phyloP scores from a whole-genome alignment of 371 early-diverging fungal genomes.

The Gilbertella persicaria region DNA sequence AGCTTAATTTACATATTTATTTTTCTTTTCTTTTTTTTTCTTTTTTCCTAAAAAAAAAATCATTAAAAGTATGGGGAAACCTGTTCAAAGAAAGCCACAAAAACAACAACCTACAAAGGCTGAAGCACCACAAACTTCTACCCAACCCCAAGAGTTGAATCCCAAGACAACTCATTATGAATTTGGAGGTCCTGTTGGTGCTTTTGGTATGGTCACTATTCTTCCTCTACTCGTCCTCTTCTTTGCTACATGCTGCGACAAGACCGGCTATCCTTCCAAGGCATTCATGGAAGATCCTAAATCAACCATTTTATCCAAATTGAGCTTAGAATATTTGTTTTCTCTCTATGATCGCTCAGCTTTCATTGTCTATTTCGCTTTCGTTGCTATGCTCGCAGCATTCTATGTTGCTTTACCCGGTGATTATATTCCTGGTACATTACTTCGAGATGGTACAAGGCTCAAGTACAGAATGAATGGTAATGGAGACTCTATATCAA shows the following conservation, averaged over 20 bases:
- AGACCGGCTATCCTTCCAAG: slow-evolving; percentile 45
- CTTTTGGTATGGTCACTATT: slow-evolving; percentile 59
- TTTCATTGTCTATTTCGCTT: slow-evolving; percentile 62
- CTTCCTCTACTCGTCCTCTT: slow-evolving; percentile 64
- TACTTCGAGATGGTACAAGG: slow-evolving; percentile 64
- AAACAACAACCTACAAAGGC: not conserved
- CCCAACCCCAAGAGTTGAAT: slow-evolving; percentile 39
- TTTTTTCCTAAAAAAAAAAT: not conserved
- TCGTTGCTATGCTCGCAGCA: slow-evolving; percentile 69
- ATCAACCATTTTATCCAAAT: slow-evolving; percentile 15
- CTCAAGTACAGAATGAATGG: slow-evolving; percentile 81
- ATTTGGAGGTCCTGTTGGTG: slow-evolving; percentile 87
- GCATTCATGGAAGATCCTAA: slow-evolving; percentile 27
- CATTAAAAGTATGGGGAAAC: slow-evolving; percentile 15
- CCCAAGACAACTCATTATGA: slow-evolving; percentile 66
- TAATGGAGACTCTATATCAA: not conserved
- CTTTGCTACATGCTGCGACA: slow-evolving; percentile 42
- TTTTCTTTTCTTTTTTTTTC: not conserved
- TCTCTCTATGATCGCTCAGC: slow-evolving; percentile 51
- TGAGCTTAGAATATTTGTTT: slow-evolving; percentile 23
- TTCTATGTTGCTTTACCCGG: slow-evolving; percentile 74
- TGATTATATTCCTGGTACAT: slow-evolving; percentile 63
- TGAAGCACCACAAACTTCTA: not conserved
- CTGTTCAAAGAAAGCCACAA: slow-evolving; percentile 10
- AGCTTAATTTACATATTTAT: not conserved